These are phyloP conservation scores for Fusarium sp. DNA, from an alignment of 2,329 filamentous ascomycete species.

Conservation along the genomic window DNA sequence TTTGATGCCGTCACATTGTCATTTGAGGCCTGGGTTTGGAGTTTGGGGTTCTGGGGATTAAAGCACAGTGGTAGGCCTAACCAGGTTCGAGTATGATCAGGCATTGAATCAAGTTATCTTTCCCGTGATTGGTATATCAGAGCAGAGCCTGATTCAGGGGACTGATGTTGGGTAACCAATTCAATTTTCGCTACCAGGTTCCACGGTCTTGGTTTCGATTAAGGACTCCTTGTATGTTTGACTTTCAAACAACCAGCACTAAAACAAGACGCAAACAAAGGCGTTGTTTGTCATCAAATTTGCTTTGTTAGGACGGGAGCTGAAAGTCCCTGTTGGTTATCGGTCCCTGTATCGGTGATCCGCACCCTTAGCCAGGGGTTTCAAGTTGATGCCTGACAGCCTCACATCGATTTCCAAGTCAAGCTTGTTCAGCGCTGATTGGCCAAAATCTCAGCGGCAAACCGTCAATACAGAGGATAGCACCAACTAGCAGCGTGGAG, in stretches of 20 bases:
- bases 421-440: constrained; percentile 36
- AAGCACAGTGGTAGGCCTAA: neutral
- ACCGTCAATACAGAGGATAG: constrained; percentile 26
- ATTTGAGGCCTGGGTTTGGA: neutral
- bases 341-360: neutral
- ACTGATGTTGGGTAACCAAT: neutral
- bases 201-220: neutral
- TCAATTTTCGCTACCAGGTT: neutral
- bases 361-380: constrained; percentile 24
- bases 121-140: neutral
- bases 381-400: constrained; percentile 43
- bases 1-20: constrained; percentile 43
- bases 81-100: neutral
- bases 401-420: constrained; percentile 21
- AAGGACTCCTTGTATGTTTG: neutral
- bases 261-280: neutral
- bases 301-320: neutral
- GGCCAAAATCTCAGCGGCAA: constrained; percentile 40
- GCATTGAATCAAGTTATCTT: neutral
- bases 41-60: neutral
- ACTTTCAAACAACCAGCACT: neutral
- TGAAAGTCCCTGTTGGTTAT: neutral
- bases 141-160: neutral
- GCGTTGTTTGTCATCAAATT: neutral
- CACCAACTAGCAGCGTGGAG: constrained; percentile 28